These are phyloP conservation scores for Lepiota subincarnata DNA, from an alignment of 768 basidiomycete species.

Conservation along the genomic window DNA sequence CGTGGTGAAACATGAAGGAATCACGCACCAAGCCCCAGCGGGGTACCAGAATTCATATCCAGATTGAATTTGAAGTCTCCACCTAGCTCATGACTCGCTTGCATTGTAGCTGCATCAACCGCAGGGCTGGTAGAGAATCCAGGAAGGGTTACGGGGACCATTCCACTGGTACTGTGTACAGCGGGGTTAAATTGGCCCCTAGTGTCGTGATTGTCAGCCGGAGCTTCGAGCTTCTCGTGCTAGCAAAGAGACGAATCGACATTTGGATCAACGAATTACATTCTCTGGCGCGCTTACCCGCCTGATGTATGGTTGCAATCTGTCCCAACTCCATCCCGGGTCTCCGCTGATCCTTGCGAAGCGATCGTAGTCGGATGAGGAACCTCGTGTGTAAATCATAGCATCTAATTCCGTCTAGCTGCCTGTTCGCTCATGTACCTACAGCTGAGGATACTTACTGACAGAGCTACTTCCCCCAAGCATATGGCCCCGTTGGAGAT, in stretches of 20 bases:
- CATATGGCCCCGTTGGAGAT: slow-evolving; percentile 23
- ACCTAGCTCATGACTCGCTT: slow-evolving; percentile 14
- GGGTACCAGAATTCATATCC: slow-evolving; percentile 11
- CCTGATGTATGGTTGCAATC: slow-evolving; percentile 21
- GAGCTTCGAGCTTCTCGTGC: slow-evolving; percentile 17
- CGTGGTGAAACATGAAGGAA: not conserved
- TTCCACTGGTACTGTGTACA: slow-evolving; percentile 18
- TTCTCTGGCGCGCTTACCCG: slow-evolving; percentile 15
- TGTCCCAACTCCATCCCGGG: slow-evolving; percentile 28
- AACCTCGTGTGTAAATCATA: slow-evolving; percentile 21
- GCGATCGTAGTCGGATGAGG: slow-evolving; percentile 14
- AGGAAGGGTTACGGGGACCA: slow-evolving; percentile 15
- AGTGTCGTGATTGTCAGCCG: slow-evolving; percentile 15
- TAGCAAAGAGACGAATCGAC: slow-evolving; percentile 12
- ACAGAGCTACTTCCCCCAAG: slow-evolving; percentile 27
- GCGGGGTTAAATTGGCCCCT: slow-evolving; percentile 18
- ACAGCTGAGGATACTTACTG: slow-evolving; percentile 17
- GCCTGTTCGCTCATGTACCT: too few species aligned
- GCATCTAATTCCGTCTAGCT: not conserved
- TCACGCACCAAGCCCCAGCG: slow-evolving; percentile 9
- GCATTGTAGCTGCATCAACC: slow-evolving; percentile 18
- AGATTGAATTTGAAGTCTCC: slow-evolving; percentile 11
- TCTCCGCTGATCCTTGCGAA: slow-evolving; percentile 24
- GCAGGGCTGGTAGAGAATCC: slow-evolving; percentile 12
- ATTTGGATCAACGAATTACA: not conserved